phyloP scores from a whole-genome alignment of 2,329 filamentous ascomycete species.

The Sporothrix pseudoabietina region DNA sequence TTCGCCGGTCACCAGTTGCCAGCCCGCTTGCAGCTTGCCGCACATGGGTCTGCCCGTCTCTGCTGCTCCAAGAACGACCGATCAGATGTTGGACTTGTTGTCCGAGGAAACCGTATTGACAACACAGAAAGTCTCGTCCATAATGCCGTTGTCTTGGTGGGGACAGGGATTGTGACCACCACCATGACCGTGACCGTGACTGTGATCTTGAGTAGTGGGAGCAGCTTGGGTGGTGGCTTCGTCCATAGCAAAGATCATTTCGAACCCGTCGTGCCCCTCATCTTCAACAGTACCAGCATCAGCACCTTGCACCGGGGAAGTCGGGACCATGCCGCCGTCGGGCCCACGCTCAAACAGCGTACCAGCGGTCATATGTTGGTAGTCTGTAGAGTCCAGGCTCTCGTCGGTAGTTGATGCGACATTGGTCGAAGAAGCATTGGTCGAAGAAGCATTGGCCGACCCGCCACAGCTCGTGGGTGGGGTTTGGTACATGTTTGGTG shows the following conservation, averaged over 20 bases:
- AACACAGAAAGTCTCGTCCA: not conserved
- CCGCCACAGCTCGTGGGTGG: not conserved
- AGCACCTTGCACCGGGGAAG: too few species aligned
- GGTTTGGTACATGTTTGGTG: not conserved
- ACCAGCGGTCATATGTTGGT: not conserved
- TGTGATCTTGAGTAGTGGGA: not conserved
- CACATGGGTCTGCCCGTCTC: not conserved
- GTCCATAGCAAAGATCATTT: not conserved
- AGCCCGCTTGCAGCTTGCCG: not conserved
- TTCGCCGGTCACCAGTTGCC: not conserved
- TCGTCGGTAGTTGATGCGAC: not conserved
- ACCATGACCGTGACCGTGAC: not conserved
- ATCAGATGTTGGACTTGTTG: not conserved
- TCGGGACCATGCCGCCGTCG: not conserved
- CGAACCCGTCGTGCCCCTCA: not conserved
- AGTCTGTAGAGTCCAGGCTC: not conserved
- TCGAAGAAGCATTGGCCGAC: not conserved
- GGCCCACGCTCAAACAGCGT: slow-evolving; percentile 12
- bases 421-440: not conserved
- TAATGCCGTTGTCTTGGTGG: not conserved
- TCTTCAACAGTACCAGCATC: not conserved
- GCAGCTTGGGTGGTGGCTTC: not conserved
- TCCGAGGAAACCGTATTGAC: not conserved
- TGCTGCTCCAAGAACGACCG: not conserved
- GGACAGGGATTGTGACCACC: not conserved